Base-by-base conservation (phyloP, 306 rosid genomes). In the Morella rubra region DNA sequence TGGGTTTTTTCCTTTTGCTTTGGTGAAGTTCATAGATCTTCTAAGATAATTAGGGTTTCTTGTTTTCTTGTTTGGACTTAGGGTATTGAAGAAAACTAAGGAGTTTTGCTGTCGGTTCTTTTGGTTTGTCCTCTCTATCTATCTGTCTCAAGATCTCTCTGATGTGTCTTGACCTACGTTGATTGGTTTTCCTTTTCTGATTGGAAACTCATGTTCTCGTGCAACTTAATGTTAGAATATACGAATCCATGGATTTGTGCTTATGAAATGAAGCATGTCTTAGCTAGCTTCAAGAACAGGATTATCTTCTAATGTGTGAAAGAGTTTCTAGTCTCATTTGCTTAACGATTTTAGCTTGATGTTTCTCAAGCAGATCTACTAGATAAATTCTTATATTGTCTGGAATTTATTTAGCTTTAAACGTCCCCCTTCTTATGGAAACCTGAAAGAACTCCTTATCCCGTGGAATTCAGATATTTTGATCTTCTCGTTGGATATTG, bases 11-110 rank as follows among this genome's bases (percentile, higher is more conserved):
- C 8, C 49, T 65, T 40, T 65, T 65, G 27, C 24, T 18, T 18
- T 40, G 70, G 15, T 65, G 45, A 40, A 61, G 44, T 61, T 61
- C 65, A 27, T 61, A 37, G 22, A 64, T 64, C 69, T 64, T 37
- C 47, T 64, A 64, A 64, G 47, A 37, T 13, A 41, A 41, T 59
- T 40, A 64, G 20, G 46, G 69, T 66, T 66, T 66, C 5, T 66
- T 24, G 3, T 42, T 65, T 41, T 65, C 42, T 41, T n/a, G 46
- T n/a, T n/a, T 66, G 50, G 16, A 41, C 42, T 41, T 66, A 42
- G 50, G 71, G 41, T 66, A 6, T 66, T 66, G 68, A 41, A 65
- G 41, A 4, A 9, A 15, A 16, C 15, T 8, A 41, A 65, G 13
- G 14, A 8, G 70, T 41, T 18, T 15, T 65, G 46, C 1, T 41